These are phyloP conservation scores for Sclerotinia subarctica DNA, from an alignment of 2,329 filamentous ascomycete genomes.

Conservation along the genomic window DNA sequence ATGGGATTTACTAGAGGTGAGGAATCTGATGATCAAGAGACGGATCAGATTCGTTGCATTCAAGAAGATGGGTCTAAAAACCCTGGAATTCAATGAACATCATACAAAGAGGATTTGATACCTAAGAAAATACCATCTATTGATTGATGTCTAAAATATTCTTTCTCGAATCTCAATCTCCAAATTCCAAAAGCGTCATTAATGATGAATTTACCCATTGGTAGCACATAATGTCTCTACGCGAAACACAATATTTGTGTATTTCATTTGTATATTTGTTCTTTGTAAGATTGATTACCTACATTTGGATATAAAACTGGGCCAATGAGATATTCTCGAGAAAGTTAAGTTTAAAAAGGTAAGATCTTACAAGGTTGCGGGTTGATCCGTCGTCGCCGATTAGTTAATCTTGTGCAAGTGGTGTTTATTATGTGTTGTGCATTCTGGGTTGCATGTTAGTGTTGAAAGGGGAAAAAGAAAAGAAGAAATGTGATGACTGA, in stretches of 20 bases:
- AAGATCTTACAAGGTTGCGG: neutral
- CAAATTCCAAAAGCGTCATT: neutral
- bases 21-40: no score
- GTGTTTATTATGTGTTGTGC: neutral
- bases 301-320: neutral
- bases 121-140: neutral
- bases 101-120: neutral
- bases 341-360: neutral
- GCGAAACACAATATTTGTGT: neutral
- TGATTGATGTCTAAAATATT: neutral
- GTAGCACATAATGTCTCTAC: neutral
- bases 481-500: neutral
- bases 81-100: neutral
- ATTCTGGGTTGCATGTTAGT: no score
- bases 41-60: no score
- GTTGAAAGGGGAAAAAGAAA: no score
- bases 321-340: neutral
- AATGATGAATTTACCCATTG: neutral
- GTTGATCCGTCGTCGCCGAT: constrained; percentile 13
- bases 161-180: no score
- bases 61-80: no score
- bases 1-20: no score
- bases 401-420: neutral
- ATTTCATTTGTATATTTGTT: no score
- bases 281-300: no score